Evolutionary conservation across 2,329 filamentous ascomycete genomes (phyloP), one percentile per base, ranked within the genome.

Genomic region (Endocalyx cinctus): DNA sequence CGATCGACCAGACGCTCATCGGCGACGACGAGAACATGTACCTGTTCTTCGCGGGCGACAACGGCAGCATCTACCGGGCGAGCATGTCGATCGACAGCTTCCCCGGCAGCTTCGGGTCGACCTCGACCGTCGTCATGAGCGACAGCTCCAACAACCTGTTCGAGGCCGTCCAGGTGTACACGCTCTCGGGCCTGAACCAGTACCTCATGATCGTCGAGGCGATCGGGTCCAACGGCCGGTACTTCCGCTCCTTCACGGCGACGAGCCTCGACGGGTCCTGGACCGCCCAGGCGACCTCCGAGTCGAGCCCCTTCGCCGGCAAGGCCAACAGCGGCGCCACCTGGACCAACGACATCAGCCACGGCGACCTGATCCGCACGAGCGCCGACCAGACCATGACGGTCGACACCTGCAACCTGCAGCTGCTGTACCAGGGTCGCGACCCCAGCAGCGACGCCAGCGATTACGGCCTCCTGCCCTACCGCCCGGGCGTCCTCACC

Each of bases 131-230:
- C 0, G 47, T 80, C 41, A 46, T 79, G 50, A 69, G 57, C 48
- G 77, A 78, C 52, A 60, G 64, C 2, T 60, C 34, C 13, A 64
- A 72, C 50, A 74, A 77, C 47, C 62, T 82, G 1, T 82, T 81
- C 53, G 79, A 83, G 50, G 77, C 77, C 0, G 75, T 80, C 0
- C 71, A 82, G 46, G 79, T 84, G 27, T 84, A 83, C 60, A 79
- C 67, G 2, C 47, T 82, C 37, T 28, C 66, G 19, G 73, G 71
- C 17, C 62, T 70, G 45, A 64, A 63, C 42, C 58, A 69, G 42
- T 83, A 82, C 56, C 70, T 83, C 35, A 82, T 83, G 74, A 69
- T 83, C n/a, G 76, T 83, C 20, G 79, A 84, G 55, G 64, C 74
- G 0, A 71, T 74, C 27, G 78, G 79, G 1, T 23, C 55, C 1